A percentile compares a stretch with the other conserved stretches of the same genome.
phyloP scores from a whole-genome alignment of 2,329 filamentous ascomycete genomes.

The Paradendryphiella salina region DNA sequence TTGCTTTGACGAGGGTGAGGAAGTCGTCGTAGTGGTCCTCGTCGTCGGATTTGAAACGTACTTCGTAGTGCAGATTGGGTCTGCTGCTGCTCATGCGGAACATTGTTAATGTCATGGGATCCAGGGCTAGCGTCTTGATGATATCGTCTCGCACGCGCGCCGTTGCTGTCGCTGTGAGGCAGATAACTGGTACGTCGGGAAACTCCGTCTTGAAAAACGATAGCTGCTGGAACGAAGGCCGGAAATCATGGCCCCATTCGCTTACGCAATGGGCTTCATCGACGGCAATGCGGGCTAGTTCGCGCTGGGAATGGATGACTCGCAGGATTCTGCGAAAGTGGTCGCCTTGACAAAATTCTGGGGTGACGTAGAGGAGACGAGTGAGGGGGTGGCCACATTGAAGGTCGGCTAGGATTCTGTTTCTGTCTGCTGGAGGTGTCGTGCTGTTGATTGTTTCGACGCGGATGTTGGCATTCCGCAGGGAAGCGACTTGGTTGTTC shows the following conservation, averaged over 20 bases:
- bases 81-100: conserved; percentile 85
- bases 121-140: conserved; percentile 71
- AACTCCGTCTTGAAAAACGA: conserved; percentile 83
- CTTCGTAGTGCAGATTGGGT: conserved; percentile 86
- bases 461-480: conserved; percentile 72
- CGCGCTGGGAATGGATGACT: conserved; percentile 74
- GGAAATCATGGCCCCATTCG: conserved; percentile 97
- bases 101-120: conserved; percentile 64
- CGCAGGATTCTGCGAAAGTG: conserved; percentile 75
- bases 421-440: conserved; percentile 66
- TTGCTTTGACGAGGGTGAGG: conserved; percentile 72
- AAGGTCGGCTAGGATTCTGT: conserved; percentile 75
- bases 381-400: conserved; percentile 83
- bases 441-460: conserved; percentile 88
- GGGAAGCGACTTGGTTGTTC: conserved; percentile 89
- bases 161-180: conserved; percentile 89
- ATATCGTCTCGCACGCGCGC: conserved; percentile 79
- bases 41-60: conserved; percentile 79
- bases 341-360: conserved; percentile 79
- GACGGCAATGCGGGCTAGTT: conserved; percentile 85
- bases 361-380: conserved; percentile 88
- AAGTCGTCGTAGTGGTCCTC: conserved; percentile 76
- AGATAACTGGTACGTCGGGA: conserved; percentile 86
- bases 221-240: conserved; percentile 85
- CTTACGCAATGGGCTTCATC: conserved; percentile 97